A percentile compares a stretch with the other conserved stretches of the same genome.
These are phyloP conservation scores for Globisporangium irregulare DNA, from an alignment of 352 stramenopile genomes.

Conservation along the genomic window DNA sequence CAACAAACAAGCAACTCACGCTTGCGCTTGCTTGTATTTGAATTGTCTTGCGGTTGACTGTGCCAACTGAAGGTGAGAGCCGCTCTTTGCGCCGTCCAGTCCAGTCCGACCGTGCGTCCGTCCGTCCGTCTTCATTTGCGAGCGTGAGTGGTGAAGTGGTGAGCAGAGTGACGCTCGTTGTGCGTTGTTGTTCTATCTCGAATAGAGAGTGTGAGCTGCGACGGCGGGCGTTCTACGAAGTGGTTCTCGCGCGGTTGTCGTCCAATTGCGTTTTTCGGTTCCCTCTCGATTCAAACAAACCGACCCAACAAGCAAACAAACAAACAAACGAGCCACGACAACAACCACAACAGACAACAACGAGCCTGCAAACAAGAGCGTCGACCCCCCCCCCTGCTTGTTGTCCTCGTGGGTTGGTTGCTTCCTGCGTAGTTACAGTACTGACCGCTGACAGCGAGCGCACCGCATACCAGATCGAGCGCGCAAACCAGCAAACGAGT, in stretches of 20 bases:
- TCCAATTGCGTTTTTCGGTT: slow-evolving; percentile 9
- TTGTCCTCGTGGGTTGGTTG: background rate
- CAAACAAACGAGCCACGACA: background rate
- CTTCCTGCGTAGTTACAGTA: slow-evolving; percentile 6
- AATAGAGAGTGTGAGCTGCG: slow-evolving; percentile 1
- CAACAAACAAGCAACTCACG: background rate
- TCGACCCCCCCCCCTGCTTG: background rate
- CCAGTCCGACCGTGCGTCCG: background rate
- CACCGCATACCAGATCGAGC: slow-evolving; percentile 4
- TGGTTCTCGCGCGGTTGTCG: slow-evolving; percentile 6
- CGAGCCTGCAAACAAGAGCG: slow-evolving; percentile 1
- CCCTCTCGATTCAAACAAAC: slow-evolving; percentile 14
- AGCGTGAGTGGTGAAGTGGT: background rate
- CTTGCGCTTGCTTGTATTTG: background rate
- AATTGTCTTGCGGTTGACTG: background rate
- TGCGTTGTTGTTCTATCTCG: slow-evolving; percentile 9
- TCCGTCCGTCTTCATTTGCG: background rate
- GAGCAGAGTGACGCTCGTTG: slow-evolving; percentile 2
- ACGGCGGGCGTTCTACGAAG: background rate
- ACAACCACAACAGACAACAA: slow-evolving; percentile 5
- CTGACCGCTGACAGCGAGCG: background rate
- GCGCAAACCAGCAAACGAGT: background rate
- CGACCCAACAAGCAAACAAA: slow-evolving; percentile 3
- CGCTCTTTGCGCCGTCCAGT: background rate
- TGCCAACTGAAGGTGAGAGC: background rate